A percentile compares a stretch with the other conserved stretches of the same genome.
Conservation (phyloP, 1,284 basidiomycete species). For the Exobasidium rhododendri region DNA sequence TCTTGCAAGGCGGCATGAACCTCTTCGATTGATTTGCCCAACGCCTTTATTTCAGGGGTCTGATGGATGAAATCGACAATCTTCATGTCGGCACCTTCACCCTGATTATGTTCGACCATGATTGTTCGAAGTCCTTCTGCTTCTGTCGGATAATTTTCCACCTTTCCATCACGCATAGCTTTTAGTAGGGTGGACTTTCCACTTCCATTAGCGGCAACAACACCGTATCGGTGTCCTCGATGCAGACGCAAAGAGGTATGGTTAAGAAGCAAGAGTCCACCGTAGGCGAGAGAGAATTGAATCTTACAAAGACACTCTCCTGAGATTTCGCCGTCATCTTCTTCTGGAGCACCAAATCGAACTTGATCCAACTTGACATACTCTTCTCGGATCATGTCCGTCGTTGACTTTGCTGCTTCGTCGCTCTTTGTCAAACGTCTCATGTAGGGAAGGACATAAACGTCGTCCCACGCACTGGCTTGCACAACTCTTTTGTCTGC, state of each 20-base stretch:
- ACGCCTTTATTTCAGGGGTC: slow-evolving; percentile 59
- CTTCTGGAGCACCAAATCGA: slow-evolving; percentile 53
- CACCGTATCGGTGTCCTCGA: slow-evolving; percentile 83
- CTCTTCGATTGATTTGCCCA: slow-evolving; percentile 42
- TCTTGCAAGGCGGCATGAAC: slow-evolving; percentile 40
- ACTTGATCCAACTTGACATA: slow-evolving; percentile 48
- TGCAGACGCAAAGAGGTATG: slow-evolving; percentile 88
- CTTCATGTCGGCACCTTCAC: slow-evolving; percentile 76
- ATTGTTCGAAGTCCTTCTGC: slow-evolving; percentile 73
- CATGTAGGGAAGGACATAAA: slow-evolving; percentile 55
- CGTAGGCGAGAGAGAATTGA: slow-evolving; percentile 94
- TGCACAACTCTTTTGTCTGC: slow-evolving; percentile 52
- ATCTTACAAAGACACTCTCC: slow-evolving; percentile 78
- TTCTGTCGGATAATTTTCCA: slow-evolving; percentile 88
- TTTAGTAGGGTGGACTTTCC: slow-evolving; percentile 97
- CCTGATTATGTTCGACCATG: slow-evolving; percentile 96
- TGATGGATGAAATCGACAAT: slow-evolving; percentile 85
- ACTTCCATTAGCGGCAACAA: slow-evolving; percentile 90
- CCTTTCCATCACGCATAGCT: slow-evolving; percentile 88
- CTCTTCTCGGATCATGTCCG: slow-evolving; percentile 40
- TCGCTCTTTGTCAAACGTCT: slow-evolving; percentile 51
- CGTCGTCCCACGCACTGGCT: slow-evolving; percentile 49
- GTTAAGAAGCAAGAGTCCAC: slow-evolving; percentile 88
- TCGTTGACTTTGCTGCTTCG: slow-evolving; percentile 40
- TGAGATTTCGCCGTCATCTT: slow-evolving; percentile 66